Base-by-base conservation (phyloP, 2,329 filamentous ascomycete genomes). In the Cladosporium sp. region DNA sequence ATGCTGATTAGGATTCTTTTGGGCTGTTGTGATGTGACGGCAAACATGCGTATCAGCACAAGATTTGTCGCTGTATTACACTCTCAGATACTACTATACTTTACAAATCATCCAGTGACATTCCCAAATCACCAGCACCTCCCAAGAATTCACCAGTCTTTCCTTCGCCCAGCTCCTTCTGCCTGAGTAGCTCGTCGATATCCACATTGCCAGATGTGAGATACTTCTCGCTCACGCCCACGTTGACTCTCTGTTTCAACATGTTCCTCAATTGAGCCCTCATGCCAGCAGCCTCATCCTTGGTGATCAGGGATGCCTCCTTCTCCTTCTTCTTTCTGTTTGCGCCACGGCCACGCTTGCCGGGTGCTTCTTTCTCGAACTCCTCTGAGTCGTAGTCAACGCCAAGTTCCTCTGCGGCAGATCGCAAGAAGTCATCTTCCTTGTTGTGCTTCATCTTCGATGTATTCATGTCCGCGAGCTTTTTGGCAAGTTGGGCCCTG, bases 321-420 rank as follows among this genome's bases (percentile, higher is more conserved):
- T 87, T 85, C 70, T 94, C 88, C 75, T 89, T 89, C 75, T 85
- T 81, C 74, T 88, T 88, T 40, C 90, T 78, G 1, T 88, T 88
- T 39, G 84, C 85, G 7, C 91, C 91, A 37, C 90, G 81, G 0
- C 79, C 78, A 19, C 71, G 66, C 0, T 89, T 81, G 6, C 86
- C 84, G 7, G 75, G 76, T 1, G 80, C 81, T 39, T 81, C 75
- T 64, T 88, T 78, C 43, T 83, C 89, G 62, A 96, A 88, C 47
- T 95, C 91, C 37, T 96, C 92, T 61, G 86, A 89, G 70, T 97
- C 92, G 70, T 96, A 96, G 55, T 97, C 93, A 0, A 97, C 90
- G 0, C 94, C 94, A 0, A 99, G 80, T 64, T 97, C 93, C 59
- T 97, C 92, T 0, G 94, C 94, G 0, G 92, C 92, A 50, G 84